A percentile compares a stretch with the other conserved stretches of the same genome.
Conservation (phyloP, 2,329 filamentous ascomycete genomes). For the Ophiostoma pallidulum region DNA sequence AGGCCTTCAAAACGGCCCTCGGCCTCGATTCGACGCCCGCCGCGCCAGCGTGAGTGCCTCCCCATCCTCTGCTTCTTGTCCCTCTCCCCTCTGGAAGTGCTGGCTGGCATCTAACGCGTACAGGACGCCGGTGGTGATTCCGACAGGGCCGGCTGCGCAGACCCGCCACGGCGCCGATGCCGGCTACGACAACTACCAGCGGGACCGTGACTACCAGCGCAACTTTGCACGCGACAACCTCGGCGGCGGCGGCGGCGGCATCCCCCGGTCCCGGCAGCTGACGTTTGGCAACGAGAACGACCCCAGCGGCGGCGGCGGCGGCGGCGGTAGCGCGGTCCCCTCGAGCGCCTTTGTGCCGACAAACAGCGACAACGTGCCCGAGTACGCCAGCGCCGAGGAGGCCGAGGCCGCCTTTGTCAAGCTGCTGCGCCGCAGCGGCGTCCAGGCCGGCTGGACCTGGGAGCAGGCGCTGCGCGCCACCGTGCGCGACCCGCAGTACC, state of each 20-base stretch:
- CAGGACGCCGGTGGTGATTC: constrained; percentile 22
- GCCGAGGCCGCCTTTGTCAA: constrained; percentile 91
- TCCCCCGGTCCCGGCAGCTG: constrained; percentile 49
- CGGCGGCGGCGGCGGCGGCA: constrained; percentile 26
- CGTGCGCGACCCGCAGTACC: constrained; percentile 85
- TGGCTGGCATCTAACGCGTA: background rate
- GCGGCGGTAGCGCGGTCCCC: constrained; percentile 42
- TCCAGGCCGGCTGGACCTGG: constrained; percentile 90
- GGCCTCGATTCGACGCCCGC: constrained; percentile 43
- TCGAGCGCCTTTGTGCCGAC: constrained; percentile 46
- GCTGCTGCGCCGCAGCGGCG: constrained; percentile 71
- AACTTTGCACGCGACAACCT: constrained; percentile 6
- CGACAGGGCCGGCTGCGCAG: constrained; percentile 28
- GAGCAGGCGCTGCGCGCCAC: constrained; percentile 77
- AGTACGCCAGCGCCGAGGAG: constrained; percentile 73
- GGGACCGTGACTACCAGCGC: constrained; percentile 6
- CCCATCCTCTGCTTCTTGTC: background rate
- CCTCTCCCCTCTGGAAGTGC: constrained; percentile 15
- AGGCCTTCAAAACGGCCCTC: constrained; percentile 66
- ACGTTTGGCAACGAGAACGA: constrained; percentile 43
- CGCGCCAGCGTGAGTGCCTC: constrained; percentile 32
- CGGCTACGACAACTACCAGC: background rate
- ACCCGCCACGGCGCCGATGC: constrained; percentile 17
- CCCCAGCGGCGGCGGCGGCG: too few species aligned
- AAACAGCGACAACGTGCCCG: constrained; percentile 63